Conservation (phyloP, 1,284 basidiomycete species). For the Cryptococcus sp. region DNA sequence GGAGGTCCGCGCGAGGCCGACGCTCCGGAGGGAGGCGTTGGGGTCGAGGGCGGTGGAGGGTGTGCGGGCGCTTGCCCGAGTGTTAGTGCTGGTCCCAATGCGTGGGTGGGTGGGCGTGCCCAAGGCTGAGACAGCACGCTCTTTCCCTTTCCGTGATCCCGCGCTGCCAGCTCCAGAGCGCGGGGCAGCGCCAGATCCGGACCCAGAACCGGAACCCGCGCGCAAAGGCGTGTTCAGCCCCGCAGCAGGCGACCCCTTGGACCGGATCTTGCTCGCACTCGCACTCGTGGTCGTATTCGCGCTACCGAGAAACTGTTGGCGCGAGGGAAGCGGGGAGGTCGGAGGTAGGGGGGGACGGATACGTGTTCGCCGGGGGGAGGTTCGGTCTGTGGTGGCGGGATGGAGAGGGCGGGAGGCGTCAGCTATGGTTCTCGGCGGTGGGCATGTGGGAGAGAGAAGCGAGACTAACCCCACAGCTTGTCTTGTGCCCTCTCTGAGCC, state of each 20-base stretch:
- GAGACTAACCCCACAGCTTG: conserved; percentile 45
- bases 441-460: background rate
- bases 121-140: background rate
- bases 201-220: too few relatives aligned
- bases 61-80: too few relatives aligned
- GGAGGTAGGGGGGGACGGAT: conserved; percentile 14
- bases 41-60: background rate
- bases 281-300: background rate
- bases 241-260: too few relatives aligned
- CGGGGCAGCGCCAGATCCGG: too few relatives aligned
- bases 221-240: too few relatives aligned
- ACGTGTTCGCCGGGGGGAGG: conserved; percentile 30
- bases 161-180: too few relatives aligned
- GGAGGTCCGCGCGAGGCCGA: background rate
- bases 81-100: too few relatives aligned
- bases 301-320: background rate
- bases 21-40: background rate
- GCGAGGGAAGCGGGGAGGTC: background rate
- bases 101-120: background rate
- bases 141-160: background rate
- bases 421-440: too few relatives aligned
- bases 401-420: too few relatives aligned
- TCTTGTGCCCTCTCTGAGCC: conserved; percentile 49
- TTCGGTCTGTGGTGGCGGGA: conserved; percentile 20
- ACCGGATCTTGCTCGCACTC: background rate